Conservation (phyloP, 257 asterid species). For the Capsicum baccatum region DNA sequence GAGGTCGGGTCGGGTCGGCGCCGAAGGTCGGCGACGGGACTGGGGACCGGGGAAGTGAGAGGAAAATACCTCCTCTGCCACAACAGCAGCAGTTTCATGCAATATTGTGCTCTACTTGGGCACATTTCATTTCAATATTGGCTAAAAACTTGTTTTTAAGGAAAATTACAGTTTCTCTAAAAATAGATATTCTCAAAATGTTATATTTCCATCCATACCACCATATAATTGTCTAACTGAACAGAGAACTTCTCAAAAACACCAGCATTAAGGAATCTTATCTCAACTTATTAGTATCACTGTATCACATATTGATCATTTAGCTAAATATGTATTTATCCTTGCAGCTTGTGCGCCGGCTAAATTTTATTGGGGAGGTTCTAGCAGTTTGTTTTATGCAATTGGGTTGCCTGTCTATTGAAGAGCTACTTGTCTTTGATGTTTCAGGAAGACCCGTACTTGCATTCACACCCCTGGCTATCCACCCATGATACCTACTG, state of each 20-base stretch:
- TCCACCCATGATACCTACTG: conserved; percentile 92
- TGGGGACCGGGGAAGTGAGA: conserved; percentile 27
- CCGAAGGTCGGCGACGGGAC: no score
- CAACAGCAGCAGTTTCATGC: conserved; percentile 78
- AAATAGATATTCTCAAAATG: background rate
- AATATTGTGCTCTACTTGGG: conserved; percentile 44
- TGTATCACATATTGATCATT: background rate
- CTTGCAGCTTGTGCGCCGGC: background rate
- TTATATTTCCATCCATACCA: background rate
- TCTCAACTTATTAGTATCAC: background rate
- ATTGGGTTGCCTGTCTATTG: background rate
- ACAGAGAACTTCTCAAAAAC: background rate
- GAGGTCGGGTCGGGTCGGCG: no score
- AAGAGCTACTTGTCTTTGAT: conserved; percentile 28
- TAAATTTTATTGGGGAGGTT: conserved; percentile 9
- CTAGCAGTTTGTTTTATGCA: background rate
- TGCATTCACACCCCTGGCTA: conserved; percentile 96
- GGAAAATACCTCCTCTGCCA: conserved; percentile 82
- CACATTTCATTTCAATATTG: background rate
- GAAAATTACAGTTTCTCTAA: background rate
- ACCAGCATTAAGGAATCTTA: background rate
- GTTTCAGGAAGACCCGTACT: conserved; percentile 90
- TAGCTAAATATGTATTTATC: background rate
- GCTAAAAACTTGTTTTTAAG: background rate
- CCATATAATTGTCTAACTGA: background rate